These are phyloP conservation scores for Phytophthora brassicae DNA, from an alignment of 352 stramenopile genomes.

Conservation along the genomic window DNA sequence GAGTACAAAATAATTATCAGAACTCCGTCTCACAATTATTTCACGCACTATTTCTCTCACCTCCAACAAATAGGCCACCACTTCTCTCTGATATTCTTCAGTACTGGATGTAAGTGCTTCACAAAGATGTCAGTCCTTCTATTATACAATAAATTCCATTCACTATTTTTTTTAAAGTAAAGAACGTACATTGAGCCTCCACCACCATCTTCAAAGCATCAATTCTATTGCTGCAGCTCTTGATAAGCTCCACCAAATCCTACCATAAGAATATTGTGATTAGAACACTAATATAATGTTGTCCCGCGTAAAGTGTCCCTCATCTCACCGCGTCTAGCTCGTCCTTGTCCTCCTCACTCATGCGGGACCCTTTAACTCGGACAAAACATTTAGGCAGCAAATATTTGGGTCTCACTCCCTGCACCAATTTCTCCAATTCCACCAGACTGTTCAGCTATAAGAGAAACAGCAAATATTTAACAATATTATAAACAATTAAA, in stretches of 20 bases:
- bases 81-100: conserved; percentile 64
- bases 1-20: neutral
- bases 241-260: conserved; percentile 77
- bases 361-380: conserved; percentile 54
- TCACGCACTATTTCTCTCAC: conserved; percentile 27
- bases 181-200: conserved; percentile 31
- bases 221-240: conserved; percentile 62
- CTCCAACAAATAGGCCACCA: conserved; percentile 75
- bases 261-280: conserved; percentile 14
- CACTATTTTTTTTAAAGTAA: neutral
- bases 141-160: neutral
- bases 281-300: neutral
- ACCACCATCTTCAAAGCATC: conserved; percentile 51
- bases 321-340: conserved; percentile 63
- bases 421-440: conserved; percentile 60
- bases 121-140: neutral
- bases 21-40: neutral
- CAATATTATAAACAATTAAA: neutral
- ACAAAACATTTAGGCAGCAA: conserved; percentile 60
- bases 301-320: neutral
- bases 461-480: conserved; percentile 1
- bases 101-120: conserved; percentile 25
- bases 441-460: conserved; percentile 47
- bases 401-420: conserved; percentile 53
- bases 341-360: conserved; percentile 78